phyloP scores from a whole-genome alignment of 2,329 filamentous ascomycete genomes.

The Alternaria tenuissima region DNA sequence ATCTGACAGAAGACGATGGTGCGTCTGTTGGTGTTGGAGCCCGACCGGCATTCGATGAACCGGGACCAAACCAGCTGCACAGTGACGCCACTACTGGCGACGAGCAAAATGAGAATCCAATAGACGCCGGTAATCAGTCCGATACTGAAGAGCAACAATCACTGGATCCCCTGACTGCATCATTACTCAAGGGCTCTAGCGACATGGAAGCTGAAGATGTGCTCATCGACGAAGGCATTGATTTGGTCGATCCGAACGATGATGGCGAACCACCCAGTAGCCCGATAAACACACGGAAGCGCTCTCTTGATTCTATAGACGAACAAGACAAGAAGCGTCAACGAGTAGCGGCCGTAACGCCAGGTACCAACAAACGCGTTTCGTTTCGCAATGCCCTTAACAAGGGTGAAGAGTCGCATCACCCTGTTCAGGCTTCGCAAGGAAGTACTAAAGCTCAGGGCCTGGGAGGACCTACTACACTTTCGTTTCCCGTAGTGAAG shows the following conservation, averaged over 20 bases:
- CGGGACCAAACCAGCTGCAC: not conserved
- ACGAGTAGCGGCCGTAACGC: conserved; percentile 20
- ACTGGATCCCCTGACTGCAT: conserved; percentile 44
- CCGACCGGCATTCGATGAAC: not conserved
- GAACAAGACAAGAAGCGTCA: conserved; percentile 25
- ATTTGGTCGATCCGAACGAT: conserved; percentile 26
- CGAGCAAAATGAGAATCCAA: conserved; percentile 38
- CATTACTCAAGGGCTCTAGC: conserved; percentile 22
- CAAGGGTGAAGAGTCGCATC: conserved; percentile 6
- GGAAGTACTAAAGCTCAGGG: conserved; percentile 50
- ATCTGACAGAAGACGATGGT: not conserved
- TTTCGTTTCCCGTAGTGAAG: conserved; percentile 80
- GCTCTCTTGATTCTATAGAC: conserved; percentile 17
- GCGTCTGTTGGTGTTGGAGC: not conserved
- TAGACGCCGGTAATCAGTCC: conserved; percentile 22
- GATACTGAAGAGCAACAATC: conserved; percentile 35
- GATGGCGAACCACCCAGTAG: conserved; percentile 17
- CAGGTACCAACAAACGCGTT: conserved; percentile 15
- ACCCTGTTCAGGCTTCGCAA: conserved; percentile 49
- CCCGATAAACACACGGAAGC: conserved; percentile 27
- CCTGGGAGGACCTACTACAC: conserved; percentile 52
- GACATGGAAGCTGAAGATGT: conserved; percentile 14
- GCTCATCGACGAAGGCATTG: conserved; percentile 30
- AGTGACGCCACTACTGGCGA: conserved; percentile 17
- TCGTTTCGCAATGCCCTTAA: conserved; percentile 20